Base-by-base conservation (phyloP, 192 early-diverging fungal species). In the Umbelopsis sp. region DNA sequence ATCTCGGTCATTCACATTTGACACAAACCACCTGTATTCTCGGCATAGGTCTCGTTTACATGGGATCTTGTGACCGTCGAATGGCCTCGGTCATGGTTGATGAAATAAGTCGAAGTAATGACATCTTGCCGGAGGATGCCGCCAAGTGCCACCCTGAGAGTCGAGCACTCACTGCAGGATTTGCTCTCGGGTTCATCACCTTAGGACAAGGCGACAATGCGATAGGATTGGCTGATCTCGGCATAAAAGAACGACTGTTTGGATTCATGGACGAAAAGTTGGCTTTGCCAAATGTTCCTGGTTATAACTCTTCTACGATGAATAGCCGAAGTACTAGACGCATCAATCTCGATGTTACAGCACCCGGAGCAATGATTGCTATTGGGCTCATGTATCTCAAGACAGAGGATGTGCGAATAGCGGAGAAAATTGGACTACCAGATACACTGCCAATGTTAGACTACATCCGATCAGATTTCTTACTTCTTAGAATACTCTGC, bases 311-410 rank as follows among this genome's bases (percentile, higher is more conserved):
- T 43, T 69, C 92, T 36, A 90, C 86, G 44, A 86, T 88, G 16
- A 80, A 85, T 74, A 84, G 91, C 68, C 22, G 25, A 11, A 66
- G 70, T 21, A 14, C 9, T 17, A 10, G 56, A 4, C 56, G 56
- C 2, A 62, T 62, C 11, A 83, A 84, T n/a, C 54, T 87, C 20
- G 86, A 87, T 43, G 59, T 86, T 7, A 85, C 87, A 1, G 81
- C 87, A 9, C 76, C 82, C 16, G 89, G 90, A n/a, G 88, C 93
- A 0, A 88, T 88, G 10, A 87, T 96, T 26, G 96, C 96, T 0
- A 76, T 98, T 20, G 94, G 89, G 0, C 80, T 98, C 22, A 90
- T 92, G 74, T 96, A 90, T 71, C 80, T 98, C 43, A 93, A 92
- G 45, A 92, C 94, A 20, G 87, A 91, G 75, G 89, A 95, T 69